Evolutionary conservation across 2,329 filamentous ascomycete species (phyloP).

Genomic region (Calonectria crousiana): DNA sequence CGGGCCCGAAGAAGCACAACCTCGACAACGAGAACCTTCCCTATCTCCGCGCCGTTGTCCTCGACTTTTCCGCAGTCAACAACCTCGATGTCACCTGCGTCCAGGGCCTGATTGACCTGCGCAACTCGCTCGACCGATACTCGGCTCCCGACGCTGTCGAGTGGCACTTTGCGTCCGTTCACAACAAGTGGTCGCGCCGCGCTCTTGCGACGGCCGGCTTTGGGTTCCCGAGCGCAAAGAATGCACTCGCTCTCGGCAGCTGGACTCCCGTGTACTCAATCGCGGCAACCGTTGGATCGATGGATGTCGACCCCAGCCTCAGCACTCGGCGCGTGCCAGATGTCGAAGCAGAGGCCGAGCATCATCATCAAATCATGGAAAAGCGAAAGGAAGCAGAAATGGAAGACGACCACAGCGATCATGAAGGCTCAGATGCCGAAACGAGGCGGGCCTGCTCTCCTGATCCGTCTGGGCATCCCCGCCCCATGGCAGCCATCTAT

Average conservation of each 20-base stretch:
- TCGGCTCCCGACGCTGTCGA: slow-evolving; percentile 61
- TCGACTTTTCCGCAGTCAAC: slow-evolving; percentile 70
- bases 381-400: background rate
- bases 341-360: slow-evolving; percentile 14
- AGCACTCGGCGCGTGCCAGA: background rate
- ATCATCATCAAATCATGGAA: background rate
- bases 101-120: slow-evolving; percentile 68
- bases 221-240: slow-evolving; percentile 55
- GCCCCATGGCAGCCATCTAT: slow-evolving; percentile 46
- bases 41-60: slow-evolving; percentile 64
- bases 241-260: slow-evolving; percentile 41
- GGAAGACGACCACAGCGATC: background rate
- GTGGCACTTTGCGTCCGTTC: slow-evolving; percentile 67
- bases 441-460: background rate
- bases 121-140: slow-evolving; percentile 66
- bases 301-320: slow-evolving; percentile 14
- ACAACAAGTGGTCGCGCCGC: slow-evolving; percentile 68
- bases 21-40: slow-evolving; percentile 53
- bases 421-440: background rate
- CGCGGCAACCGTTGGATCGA: slow-evolving; percentile 37
- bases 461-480: background rate
- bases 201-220: slow-evolving; percentile 69
- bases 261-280: slow-evolving; percentile 52
- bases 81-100: slow-evolving; percentile 69
- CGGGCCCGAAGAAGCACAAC: slow-evolving; percentile 50